A percentile compares a stretch with the other conserved stretches of the same genome.
Evolutionary conservation across 768 basidiomycete genomes (phyloP).

Genomic region (Podaxis mareebaensis): DNA sequence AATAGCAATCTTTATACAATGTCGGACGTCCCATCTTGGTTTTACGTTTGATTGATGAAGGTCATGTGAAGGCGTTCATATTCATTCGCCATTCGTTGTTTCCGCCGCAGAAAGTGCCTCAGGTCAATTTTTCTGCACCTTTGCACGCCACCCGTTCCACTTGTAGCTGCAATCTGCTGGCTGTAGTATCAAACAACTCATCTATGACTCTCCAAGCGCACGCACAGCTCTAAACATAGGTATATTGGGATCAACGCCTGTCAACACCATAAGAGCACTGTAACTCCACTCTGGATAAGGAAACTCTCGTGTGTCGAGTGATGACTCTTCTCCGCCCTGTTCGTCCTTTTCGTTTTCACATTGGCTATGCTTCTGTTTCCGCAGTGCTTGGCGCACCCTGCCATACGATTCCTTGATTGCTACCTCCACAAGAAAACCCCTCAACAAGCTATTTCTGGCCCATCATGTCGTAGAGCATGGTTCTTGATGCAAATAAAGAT

Average conservation of each 20-base stretch:
- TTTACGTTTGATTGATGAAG: background rate
- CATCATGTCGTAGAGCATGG: background rate
- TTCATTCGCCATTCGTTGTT: background rate
- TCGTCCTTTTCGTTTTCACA: background rate
- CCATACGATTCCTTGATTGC: background rate
- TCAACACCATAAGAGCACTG: background rate
- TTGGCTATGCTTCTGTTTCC: background rate
- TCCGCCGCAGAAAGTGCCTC: too few relatives aligned
- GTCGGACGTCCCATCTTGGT: too few relatives aligned
- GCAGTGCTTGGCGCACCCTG: background rate
- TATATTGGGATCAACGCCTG: background rate
- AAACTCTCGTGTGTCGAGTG: background rate
- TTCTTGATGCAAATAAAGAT: constrained; percentile 1
- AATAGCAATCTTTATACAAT: too few relatives aligned
- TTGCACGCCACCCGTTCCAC: background rate
- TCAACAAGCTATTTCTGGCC: background rate
- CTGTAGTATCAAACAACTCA: too few relatives aligned
- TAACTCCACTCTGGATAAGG: background rate
- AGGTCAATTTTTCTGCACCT: background rate
- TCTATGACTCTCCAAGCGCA: background rate
- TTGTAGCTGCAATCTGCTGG: background rate
- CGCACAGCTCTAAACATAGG: background rate
- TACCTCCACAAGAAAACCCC: background rate
- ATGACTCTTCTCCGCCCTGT: background rate
- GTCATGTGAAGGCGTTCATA: background rate